Evolutionary conservation across 441 rosid genomes (phyloP).

Genomic region (Cnidoscolus chayamansa): DNA sequence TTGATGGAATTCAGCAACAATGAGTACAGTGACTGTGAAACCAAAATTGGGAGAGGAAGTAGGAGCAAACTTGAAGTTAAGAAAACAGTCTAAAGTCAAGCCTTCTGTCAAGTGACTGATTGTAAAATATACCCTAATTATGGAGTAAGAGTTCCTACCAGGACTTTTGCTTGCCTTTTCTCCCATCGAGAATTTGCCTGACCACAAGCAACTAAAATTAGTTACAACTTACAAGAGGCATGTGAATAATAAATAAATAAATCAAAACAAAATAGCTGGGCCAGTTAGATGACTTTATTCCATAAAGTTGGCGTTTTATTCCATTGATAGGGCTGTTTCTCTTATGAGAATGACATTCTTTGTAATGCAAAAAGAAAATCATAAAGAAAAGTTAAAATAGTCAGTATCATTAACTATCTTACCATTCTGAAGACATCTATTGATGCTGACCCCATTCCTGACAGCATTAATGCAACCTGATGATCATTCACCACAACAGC

Average conservation of each 20-base stretch:
- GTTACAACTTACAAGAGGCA: not conserved
- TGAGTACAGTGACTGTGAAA: not conserved
- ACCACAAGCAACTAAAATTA: conserved; percentile 17
- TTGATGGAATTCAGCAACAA: not conserved
- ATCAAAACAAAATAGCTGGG: not conserved
- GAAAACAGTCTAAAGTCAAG: not conserved
- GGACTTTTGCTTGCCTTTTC: conserved; percentile 80
- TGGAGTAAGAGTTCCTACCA: conserved; percentile 49
- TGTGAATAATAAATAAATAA: not conserved
- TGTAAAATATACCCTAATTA: not conserved
- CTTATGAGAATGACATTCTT: not conserved
- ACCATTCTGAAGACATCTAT: conserved; percentile 85
- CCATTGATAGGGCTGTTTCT: not conserved
- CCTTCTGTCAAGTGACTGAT: not conserved
- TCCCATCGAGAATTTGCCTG: conserved; percentile 94
- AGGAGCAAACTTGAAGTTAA: not conserved
- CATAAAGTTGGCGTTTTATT: not conserved
- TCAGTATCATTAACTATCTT: conserved; percentile 21
- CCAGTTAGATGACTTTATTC: not conserved
- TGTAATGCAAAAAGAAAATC: not conserved
- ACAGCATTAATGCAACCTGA: conserved; percentile 95
- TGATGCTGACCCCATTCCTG: conserved; percentile 87
- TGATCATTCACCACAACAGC: conserved; percentile 30
- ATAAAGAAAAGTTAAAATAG: not conserved
- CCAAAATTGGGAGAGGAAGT: not conserved